Percentiles rank a stretch among this genome's conserved stretches.
phyloP scores from a whole-genome alignment of 345 rosid genomes.

The Euphorbia lathyris region DNA sequence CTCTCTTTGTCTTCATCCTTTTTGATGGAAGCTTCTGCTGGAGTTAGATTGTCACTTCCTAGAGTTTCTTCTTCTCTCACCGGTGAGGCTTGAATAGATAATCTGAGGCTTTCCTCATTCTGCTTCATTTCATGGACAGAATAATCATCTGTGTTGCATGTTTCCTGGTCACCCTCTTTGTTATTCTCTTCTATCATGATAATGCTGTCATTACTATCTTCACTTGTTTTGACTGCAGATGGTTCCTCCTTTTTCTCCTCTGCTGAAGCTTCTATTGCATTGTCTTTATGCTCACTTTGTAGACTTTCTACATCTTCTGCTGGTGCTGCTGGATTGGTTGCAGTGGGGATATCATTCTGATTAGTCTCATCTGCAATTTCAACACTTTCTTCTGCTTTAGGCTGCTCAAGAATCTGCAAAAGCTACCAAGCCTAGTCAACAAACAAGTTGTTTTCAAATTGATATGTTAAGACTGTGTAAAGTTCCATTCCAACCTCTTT shows the following conservation, averaged over 20 bases:
- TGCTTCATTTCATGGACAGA: neutral
- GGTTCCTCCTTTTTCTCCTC: conserved; percentile 14
- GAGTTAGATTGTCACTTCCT: neutral
- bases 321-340: neutral
- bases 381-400: neutral
- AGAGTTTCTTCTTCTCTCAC: neutral
- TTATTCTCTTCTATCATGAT: too few species aligned
- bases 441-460: neutral
- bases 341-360: conserved; percentile 3
- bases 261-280: conserved; percentile 11
- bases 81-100: neutral
- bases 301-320: conserved; percentile 5
- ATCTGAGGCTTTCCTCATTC: conserved; percentile 2
- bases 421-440: neutral
- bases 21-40: neutral
- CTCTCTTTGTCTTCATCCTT: neutral
- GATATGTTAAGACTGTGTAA: neutral
- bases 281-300: neutral
- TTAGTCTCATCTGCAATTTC: neutral
- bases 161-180: too few species aligned
- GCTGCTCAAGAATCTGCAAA: conserved; percentile 1
- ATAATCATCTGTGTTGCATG: too few species aligned
- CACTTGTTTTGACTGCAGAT: neutral
- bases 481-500: conserved; percentile 17
- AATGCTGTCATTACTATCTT: neutral